phyloP scores from a whole-genome alignment of 2,329 filamentous ascomycete genomes.

The Penicillium sclerotigenum region DNA sequence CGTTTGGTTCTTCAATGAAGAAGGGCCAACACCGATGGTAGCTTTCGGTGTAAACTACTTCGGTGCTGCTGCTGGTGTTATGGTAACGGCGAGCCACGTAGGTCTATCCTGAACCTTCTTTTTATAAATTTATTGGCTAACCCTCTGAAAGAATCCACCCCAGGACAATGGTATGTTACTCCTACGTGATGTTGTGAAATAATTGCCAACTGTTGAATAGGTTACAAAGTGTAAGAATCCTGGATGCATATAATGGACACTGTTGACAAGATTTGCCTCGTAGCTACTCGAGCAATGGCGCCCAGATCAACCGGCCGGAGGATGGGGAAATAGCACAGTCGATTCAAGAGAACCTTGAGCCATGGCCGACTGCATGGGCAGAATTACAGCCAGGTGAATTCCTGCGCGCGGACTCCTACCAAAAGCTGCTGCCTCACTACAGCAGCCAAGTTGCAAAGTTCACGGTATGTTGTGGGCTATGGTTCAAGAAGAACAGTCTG shows the following conservation, averaged over 20 bases:
- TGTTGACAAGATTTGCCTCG: slow-evolving; percentile 20
- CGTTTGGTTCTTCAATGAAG: slow-evolving; percentile 57
- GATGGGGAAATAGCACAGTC: slow-evolving; percentile 57
- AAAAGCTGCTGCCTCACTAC: slow-evolving; percentile 30
- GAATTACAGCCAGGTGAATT: slow-evolving; percentile 45
- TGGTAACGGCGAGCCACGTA: slow-evolving; percentile 64
- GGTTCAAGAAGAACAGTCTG: slow-evolving; percentile 6
- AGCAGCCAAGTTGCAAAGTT: slow-evolving; percentile 31
- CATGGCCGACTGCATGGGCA: slow-evolving; percentile 46
- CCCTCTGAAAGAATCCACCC: slow-evolving; percentile 52
- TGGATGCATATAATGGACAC: not conserved
- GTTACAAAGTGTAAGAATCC: slow-evolving; percentile 57
- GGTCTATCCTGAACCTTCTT: slow-evolving; percentile 12
- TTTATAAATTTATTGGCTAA: slow-evolving; percentile 6
- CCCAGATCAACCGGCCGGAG: slow-evolving; percentile 63
- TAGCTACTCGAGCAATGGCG: slow-evolving; percentile 61
- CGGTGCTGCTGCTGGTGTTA: slow-evolving; percentile 57
- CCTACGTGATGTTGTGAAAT: not conserved
- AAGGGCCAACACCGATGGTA: slow-evolving; percentile 60
- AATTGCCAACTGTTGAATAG: slow-evolving; percentile 24
- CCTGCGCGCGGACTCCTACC: slow-evolving; percentile 28
- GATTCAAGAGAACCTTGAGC: slow-evolving; percentile 55
- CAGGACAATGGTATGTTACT: slow-evolving; percentile 53
- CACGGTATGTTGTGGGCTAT: slow-evolving; percentile 25
- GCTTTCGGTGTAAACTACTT: slow-evolving; percentile 58